Evolutionary conservation across 2,329 filamentous ascomycete species (phyloP).

Genomic region (Talaromyces sp.): DNA sequence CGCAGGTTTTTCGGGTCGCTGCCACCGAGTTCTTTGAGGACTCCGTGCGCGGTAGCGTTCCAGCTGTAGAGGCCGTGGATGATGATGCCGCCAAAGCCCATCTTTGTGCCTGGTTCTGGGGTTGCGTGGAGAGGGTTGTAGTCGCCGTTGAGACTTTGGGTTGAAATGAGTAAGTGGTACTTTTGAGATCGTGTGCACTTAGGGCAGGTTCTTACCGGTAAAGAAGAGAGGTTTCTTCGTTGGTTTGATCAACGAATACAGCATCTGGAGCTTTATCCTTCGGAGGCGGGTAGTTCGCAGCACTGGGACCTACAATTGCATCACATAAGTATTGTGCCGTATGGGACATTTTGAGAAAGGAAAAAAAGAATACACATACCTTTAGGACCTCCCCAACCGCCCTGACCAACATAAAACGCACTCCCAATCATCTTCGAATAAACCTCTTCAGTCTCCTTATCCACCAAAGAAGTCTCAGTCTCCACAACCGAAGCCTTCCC

Average conservation of each 20-base stretch:
- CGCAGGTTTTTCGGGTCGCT: constrained; percentile 75
- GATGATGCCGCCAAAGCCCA: constrained; percentile 86
- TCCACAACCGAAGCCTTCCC: constrained; percentile 78
- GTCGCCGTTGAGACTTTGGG: constrained; percentile 76
- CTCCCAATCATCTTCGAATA: constrained; percentile 66
- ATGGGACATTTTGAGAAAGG: neutral
- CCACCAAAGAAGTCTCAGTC: constrained; percentile 70
- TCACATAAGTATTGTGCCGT: neutral
- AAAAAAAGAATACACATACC: constrained; percentile 43
- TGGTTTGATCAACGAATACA: constrained; percentile 65
- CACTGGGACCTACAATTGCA: constrained; percentile 52
- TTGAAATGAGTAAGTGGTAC: neutral
- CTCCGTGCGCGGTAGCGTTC: constrained; percentile 70
- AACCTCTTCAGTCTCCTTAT: constrained; percentile 62
- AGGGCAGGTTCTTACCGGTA: constrained; percentile 52
- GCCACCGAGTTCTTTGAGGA: constrained; percentile 68
- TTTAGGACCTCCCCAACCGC: constrained; percentile 84
- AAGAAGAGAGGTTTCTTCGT: constrained; percentile 64
- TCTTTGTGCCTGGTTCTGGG: constrained; percentile 76
- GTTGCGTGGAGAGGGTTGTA: constrained; percentile 91
- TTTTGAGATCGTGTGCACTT: neutral
- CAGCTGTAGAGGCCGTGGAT: constrained; percentile 86
- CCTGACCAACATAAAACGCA: constrained; percentile 74
- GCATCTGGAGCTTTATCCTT: constrained; percentile 65
- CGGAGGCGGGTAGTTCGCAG: constrained; percentile 71